A percentile compares a stretch with the other conserved stretches of the same genome.
Evolutionary conservation across 495 filamentous ascomycete species (phyloP).

Genomic region (Xylaria grammica): DNA sequence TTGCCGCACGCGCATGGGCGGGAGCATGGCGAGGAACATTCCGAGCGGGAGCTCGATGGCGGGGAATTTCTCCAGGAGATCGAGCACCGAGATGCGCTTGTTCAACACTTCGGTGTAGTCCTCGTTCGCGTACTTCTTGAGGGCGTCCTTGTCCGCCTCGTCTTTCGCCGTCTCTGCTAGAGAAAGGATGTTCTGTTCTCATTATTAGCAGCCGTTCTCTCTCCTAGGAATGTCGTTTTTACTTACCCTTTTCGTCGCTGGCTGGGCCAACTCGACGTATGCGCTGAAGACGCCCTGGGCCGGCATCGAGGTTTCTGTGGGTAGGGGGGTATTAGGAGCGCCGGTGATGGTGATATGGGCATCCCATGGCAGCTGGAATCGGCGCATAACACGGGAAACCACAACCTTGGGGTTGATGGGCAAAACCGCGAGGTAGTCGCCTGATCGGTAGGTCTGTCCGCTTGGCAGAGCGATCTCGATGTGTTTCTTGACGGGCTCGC

Average conservation of each 20-base stretch:
- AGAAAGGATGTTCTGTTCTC: slow-evolving; percentile 51
- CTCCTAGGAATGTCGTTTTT: neutral
- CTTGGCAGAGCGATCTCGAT: slow-evolving; percentile 69
- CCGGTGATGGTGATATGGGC: slow-evolving; percentile 55
- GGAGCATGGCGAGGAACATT: slow-evolving; percentile 69
- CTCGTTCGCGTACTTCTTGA: slow-evolving; percentile 55
- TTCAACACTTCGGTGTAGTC: slow-evolving; percentile 58
- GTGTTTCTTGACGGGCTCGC: slow-evolving; percentile 65
- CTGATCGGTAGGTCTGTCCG: slow-evolving; percentile 69
- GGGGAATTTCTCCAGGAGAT: slow-evolving; percentile 66
- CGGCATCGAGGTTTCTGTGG: slow-evolving; percentile 62
- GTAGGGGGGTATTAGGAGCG: slow-evolving; percentile 58
- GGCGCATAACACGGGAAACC: slow-evolving; percentile 58
- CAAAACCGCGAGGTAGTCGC: slow-evolving; percentile 77
- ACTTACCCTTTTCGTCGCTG: slow-evolving; percentile 62
- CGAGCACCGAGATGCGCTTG: slow-evolving; percentile 67
- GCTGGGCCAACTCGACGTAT: slow-evolving; percentile 75
- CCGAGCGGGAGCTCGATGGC: slow-evolving; percentile 61
- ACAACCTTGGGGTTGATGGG: slow-evolving; percentile 68
- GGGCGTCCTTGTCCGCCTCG: slow-evolving; percentile 42
- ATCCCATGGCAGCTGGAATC: slow-evolving; percentile 66
- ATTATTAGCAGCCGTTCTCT: neutral
- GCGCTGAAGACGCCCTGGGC: slow-evolving; percentile 66
- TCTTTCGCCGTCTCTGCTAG: slow-evolving; percentile 48
- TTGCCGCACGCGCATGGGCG: slow-evolving; percentile 75